Evolutionary conservation across 2,329 filamentous ascomycete species (phyloP), one percentile per base, ranked within the genome.

Genomic region (Xylariaceae sp.): DNA sequence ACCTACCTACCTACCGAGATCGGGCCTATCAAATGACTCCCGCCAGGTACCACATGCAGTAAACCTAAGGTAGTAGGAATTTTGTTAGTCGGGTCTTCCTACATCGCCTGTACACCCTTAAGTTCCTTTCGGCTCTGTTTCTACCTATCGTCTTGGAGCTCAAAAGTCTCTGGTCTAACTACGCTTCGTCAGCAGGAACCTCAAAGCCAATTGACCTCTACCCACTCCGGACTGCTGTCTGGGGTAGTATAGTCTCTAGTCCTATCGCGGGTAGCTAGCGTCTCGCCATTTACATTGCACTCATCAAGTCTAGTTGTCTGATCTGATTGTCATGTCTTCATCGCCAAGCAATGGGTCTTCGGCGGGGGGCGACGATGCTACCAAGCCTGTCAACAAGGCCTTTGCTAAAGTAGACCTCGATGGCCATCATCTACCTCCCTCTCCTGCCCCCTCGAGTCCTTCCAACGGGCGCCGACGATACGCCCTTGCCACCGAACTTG

Each of bases 401-500:
- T 76, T 85, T 56, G 72, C 80, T 36, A 81, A 84, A 62, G 78
- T 92, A 60, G 91, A 96, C 70, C 78, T 92, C 54, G 88, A 93
- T 67, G 91, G 91, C 35, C 89, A 95, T 74, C 80, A 92, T 67
- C 79, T 96, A 45, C 92, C 92, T 45, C 92, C 92, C 1, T 97
- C 94, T 6, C 94, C 94, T 2, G 91, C 94, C 20, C 92, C 93
- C 2, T 97, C 93, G 13, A 96, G 88, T 69, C 94, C 94, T 20
- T 84, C 87, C 69, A 89, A 87, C 69, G 92, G 91, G 59, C 85
- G 88, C 62, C 77, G 81, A 37, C 90, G 91, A 64, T 99, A 97
- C 75, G 92, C 92, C 39, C 84, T 99, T 57, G 93, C 93, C 53
- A 99, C 94, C 4, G 94, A 99, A 76, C 80, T 99, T 59, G 94